A percentile compares a stretch with the other conserved stretches of the same genome.
Evolutionary conservation across 2,329 filamentous ascomycete species (phyloP).

Genomic region (Helminthosporium solani): DNA sequence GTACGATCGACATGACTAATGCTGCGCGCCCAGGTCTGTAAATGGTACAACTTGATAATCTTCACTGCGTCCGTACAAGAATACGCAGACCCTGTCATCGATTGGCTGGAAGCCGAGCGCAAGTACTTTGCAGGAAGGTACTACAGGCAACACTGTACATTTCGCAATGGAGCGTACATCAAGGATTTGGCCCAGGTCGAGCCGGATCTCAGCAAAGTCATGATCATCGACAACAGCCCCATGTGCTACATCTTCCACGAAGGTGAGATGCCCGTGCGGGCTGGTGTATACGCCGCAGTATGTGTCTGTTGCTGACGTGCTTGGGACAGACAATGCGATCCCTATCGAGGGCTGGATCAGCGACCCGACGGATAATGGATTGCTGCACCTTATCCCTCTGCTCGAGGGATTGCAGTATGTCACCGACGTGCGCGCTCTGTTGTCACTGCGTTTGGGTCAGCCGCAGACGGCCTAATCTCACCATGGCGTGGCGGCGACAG

Average conservation of each 20-base stretch:
- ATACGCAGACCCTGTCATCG: constrained; percentile 97
- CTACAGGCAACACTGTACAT: constrained; percentile 96
- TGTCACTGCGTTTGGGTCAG: constrained; percentile 86
- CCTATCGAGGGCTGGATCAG: constrained; percentile 99
- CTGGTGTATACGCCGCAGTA: constrained; percentile 13
- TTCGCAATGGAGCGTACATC: constrained; percentile 93
- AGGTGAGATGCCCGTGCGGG: constrained; percentile 58
- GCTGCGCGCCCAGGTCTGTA: constrained; percentile 64
- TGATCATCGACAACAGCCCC: constrained; percentile 96
- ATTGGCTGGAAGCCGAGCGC: constrained; percentile 94
- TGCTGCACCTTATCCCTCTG: constrained; percentile 88
- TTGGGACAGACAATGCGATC: constrained; percentile 83
- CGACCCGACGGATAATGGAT: constrained; percentile 93
- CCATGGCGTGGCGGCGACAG: too few species aligned
- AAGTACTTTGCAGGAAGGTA: constrained; percentile 94
- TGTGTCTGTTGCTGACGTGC: neutral
- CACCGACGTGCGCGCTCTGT: constrained; percentile 86
- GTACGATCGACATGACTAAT: constrained; percentile 24
- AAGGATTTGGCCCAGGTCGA: constrained; percentile 96
- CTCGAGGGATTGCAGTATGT: constrained; percentile 95
- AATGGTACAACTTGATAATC: constrained; percentile 96
- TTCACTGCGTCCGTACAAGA: constrained; percentile 98
- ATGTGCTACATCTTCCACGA: constrained; percentile 98
- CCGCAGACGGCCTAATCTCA: constrained; percentile 32
- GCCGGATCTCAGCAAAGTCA: constrained; percentile 94